These are phyloP conservation scores for Solanum virginianum DNA, from an alignment of 257 asterid genomes.

Conservation along the genomic window DNA sequence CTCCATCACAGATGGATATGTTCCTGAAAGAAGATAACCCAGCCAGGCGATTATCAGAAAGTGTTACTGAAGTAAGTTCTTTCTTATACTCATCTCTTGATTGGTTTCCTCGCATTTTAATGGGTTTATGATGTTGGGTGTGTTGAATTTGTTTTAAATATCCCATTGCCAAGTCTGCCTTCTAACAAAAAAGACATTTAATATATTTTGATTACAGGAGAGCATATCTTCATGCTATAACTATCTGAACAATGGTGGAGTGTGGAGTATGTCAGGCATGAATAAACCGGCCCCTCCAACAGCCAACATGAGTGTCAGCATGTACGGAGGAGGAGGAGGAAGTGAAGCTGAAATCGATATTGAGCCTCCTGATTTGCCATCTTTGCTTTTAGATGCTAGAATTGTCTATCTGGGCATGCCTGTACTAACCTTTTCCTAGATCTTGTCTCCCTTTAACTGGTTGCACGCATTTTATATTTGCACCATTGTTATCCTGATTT, in stretches of 20 bases:
- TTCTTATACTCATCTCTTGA: neutral
- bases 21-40: conserved; percentile 89
- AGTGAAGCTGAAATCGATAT: conserved; percentile 34
- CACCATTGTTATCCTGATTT: neutral
- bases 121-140: neutral
- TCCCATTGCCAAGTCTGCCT: neutral
- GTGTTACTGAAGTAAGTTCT: conserved; percentile 57
- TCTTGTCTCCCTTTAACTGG: neutral
- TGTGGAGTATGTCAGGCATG: conserved; percentile 53
- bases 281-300: conserved; percentile 44
- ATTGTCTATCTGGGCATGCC: conserved; percentile 97
- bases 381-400: conserved; percentile 81
- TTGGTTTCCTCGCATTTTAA: neutral
- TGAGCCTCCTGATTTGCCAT: conserved; percentile 94
- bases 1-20: conserved; percentile 87
- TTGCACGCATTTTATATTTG: neutral
- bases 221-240: conserved; percentile 59
- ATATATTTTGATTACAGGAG: conserved; percentile 32
- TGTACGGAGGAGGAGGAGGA: conserved; percentile 85
- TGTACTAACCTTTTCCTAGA: conserved; percentile 26
- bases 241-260: conserved; percentile 67
- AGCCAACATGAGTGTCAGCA: conserved; percentile 64
- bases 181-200: neutral
- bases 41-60: conserved; percentile 49
- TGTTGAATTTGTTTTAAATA: neutral